These are phyloP conservation scores for Diplodia scrobiculata DNA, from an alignment of 2,329 filamentous ascomycete genomes.

Conservation along the genomic window DNA sequence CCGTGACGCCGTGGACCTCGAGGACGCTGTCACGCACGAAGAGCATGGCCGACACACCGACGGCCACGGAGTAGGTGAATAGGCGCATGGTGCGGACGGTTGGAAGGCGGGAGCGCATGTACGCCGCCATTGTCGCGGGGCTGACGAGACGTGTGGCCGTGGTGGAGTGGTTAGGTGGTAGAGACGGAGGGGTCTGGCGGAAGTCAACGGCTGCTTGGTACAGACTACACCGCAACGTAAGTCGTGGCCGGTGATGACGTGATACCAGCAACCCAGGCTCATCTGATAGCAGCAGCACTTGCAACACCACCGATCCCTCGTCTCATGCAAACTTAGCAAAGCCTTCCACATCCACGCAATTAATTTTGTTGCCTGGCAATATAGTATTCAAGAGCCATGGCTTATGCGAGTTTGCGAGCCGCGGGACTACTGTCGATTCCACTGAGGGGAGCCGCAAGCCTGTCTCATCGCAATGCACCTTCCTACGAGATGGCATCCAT, in stretches of 20 bases:
- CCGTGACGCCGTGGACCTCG: conserved; percentile 38
- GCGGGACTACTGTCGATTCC: neutral
- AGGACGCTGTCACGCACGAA: conserved; percentile 1
- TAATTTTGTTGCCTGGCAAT: neutral
- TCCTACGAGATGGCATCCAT: neutral
- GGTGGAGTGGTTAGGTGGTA: neutral
- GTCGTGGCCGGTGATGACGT: conserved; percentile 1
- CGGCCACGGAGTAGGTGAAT: neutral
- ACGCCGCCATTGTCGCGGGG: conserved; percentile 9
- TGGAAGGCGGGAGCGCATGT: neutral
- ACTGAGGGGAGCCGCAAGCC: neutral
- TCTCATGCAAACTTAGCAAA: neutral
- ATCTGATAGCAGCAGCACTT: no score
- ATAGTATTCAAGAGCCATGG: no score
- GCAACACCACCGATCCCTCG: neutral
- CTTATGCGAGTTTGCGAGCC: neutral
- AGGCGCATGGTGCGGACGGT: neutral
- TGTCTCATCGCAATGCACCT: neutral
- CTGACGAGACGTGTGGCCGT: neutral
- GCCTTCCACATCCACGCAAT: neutral
- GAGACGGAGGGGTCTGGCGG: neutral
- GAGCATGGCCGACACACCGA: neutral
- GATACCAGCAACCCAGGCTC: neutral
- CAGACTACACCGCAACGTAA: neutral
- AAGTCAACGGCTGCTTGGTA: neutral